Evolutionary conservation across 139 green algal species (phyloP).

Genomic region (Chlamydomonas incerta): DNA sequence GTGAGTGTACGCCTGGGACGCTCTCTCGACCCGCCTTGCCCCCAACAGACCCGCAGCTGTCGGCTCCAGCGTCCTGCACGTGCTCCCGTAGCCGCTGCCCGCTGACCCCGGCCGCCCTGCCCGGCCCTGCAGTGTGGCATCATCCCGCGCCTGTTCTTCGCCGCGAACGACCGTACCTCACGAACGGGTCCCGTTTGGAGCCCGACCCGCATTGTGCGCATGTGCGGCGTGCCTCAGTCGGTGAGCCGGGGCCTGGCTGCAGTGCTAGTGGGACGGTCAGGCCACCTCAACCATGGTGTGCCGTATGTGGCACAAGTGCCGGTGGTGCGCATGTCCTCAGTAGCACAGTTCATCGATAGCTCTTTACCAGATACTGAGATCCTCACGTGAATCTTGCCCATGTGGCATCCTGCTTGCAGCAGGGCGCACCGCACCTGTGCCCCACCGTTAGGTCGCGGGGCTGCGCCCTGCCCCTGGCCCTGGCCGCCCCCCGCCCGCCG

Average conservation of each 20-base stretch:
- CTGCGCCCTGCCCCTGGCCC: constrained; percentile 11
- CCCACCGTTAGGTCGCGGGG: background rate
- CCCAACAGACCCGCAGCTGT: no score
- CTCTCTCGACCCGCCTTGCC: no score
- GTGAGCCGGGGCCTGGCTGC: background rate
- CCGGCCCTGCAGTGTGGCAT: constrained; percentile 17
- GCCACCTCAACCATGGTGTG: no score
- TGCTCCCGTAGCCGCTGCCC: background rate
- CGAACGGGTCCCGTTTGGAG: constrained; percentile 14
- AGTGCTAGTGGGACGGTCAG: no score
- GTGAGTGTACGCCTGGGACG: background rate
- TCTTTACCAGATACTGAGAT: no score
- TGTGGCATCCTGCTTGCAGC: no score
- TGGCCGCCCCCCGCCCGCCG: background rate
- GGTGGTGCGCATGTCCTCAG: no score
- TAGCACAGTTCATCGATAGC: no score
- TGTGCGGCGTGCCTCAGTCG: background rate
- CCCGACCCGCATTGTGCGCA: constrained; percentile 2
- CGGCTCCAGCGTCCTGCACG: background rate
- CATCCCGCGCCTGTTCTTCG: constrained; percentile 34
- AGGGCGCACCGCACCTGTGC: background rate
- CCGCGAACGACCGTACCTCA: constrained; percentile 39
- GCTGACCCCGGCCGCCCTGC: no score
- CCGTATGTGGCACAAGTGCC: no score
- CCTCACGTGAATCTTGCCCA: no score